Evolutionary conservation across 2,329 filamentous ascomycete species (phyloP).

Genomic region (Akanthomyces uredinophilus): DNA sequence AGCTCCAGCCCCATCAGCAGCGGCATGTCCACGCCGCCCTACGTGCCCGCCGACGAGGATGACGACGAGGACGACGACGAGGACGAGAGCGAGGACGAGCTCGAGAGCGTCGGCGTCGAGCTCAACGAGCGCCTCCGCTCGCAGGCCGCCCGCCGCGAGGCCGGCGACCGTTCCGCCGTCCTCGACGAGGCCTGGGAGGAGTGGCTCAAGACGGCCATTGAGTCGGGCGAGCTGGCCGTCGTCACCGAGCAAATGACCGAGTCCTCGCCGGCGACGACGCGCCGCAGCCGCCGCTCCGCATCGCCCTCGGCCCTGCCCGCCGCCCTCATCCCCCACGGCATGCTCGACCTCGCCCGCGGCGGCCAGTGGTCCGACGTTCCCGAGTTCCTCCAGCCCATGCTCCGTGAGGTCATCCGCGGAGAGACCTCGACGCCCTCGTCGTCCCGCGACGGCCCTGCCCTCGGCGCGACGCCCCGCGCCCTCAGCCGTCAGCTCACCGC

Average conservation of each 20-base stretch:
- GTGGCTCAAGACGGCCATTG: conserved; percentile 66
- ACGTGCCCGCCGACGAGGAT: conserved; percentile 19
- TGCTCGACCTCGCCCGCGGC: conserved; percentile 50
- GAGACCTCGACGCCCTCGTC: conserved; percentile 24
- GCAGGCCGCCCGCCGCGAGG: conserved; percentile 57
- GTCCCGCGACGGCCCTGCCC: conserved; percentile 10
- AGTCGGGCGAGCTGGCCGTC: conserved; percentile 52
- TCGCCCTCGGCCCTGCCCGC: conserved; percentile 25
- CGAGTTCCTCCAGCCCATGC: conserved; percentile 47
- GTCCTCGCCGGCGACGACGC: conserved; percentile 20
- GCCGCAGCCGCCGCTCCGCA: conserved; percentile 22
- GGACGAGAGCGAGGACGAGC: conserved; percentile 26
- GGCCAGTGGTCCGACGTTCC: conserved; percentile 56
- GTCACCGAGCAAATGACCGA: conserved; percentile 39
- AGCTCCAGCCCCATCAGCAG: conserved; percentile 9
- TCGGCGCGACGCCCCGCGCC: conserved; percentile 15
- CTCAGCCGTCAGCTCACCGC: conserved; percentile 16
- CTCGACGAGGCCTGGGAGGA: conserved; percentile 71
- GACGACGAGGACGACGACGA: conserved; percentile 29
- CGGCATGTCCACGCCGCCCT: conserved; percentile 7
- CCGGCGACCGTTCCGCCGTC: conserved; percentile 52
- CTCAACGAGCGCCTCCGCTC: conserved; percentile 62
- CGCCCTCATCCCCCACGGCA: conserved; percentile 43
- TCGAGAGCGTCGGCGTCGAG: conserved; percentile 53
- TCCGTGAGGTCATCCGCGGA: conserved; percentile 42